Base-by-base conservation (phyloP, 805 yeast genomes). In the Monosporozyma aerobia region DNA sequence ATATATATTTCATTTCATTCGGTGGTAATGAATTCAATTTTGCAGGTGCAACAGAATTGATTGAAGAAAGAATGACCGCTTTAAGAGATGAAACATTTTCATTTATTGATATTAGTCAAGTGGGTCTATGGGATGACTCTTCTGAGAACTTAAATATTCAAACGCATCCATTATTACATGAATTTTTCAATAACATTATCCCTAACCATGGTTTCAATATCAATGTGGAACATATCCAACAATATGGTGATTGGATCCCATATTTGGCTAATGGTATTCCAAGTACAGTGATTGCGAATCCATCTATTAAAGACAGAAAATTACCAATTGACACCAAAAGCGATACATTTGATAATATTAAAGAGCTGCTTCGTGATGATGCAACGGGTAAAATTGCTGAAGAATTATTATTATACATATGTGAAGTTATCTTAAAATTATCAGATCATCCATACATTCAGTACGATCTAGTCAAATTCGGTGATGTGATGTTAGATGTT, bases 11-110 rank as follows among this genome's bases (percentile, higher is more conserved):
- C 69, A 80, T 81, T 0, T 87, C 96, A 0, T 89, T 86, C 72
- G 95, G 90, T 60, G 97, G 87, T 1, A 72, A 85, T 0, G 81
- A 83, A 55, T 89, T 85, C 61, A 90, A 90, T 63, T 71, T 76
- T 58, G 96, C 94, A 0, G 98, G 98, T 0, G 76, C 87, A n/a
- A 76, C 90, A 0, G 92, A 85, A 61, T 82, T 90, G 77, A 74
- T 83, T 6, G 87, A 85, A 58, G 70, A 74, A 39, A 76, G 77
- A 53, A 65, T 71, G n/a, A 76, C 77, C 25, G 76, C 74, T 41
- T 69, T 89, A 29, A 71, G 74, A 51, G 75, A 78, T 47, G 83
- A 84, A 57, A 84, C 85, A 0, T 82, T 79, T 60, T 75, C 87
- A 0, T 85, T 86, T 58, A 76, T 90, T 53, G 96, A 90, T 61